phyloP scores from a whole-genome alignment of 2,329 filamentous ascomycete species.

The Diaporthe sp. region DNA sequence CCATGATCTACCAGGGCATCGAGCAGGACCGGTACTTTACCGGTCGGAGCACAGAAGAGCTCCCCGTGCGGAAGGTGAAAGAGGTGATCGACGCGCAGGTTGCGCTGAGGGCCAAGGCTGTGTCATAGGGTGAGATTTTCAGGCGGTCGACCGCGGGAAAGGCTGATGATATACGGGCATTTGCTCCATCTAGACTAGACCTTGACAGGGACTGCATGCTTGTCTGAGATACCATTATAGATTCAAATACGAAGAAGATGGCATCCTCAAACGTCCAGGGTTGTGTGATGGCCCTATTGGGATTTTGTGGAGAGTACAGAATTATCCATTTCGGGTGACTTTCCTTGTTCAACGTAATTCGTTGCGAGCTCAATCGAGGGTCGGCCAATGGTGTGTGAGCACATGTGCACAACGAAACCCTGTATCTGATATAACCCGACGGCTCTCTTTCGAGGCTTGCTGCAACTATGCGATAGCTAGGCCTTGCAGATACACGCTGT shows the following conservation, averaged over 20 bases:
- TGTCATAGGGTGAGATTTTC: conserved; percentile 31
- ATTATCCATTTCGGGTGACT: background rate
- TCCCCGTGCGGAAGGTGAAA: conserved; percentile 73
- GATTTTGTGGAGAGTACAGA: background rate
- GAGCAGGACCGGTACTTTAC: conserved; percentile 78
- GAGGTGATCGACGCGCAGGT: conserved; percentile 55
- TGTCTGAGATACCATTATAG: conserved; percentile 13
- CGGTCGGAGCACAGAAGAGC: conserved; percentile 66
- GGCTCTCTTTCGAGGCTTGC: background rate
- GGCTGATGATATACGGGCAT: too few relatives aligned
- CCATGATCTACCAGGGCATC: conserved; percentile 81
- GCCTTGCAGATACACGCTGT: background rate
- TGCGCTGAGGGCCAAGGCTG: conserved; percentile 42
- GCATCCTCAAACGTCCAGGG: background rate
- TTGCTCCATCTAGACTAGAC: conserved; percentile 4
- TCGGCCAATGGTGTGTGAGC: background rate
- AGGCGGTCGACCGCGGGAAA: background rate
- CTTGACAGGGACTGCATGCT: background rate
- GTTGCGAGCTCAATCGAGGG: background rate
- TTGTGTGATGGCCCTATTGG: background rate
- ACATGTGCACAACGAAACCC: background rate
- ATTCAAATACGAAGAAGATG: background rate
- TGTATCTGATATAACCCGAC: background rate
- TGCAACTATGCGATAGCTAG: background rate
- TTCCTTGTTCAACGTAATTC: background rate